A percentile compares a stretch with the other conserved stretches of the same genome.
Conservation (phyloP, 116 monocot species). For the Iris pallida region DNA sequence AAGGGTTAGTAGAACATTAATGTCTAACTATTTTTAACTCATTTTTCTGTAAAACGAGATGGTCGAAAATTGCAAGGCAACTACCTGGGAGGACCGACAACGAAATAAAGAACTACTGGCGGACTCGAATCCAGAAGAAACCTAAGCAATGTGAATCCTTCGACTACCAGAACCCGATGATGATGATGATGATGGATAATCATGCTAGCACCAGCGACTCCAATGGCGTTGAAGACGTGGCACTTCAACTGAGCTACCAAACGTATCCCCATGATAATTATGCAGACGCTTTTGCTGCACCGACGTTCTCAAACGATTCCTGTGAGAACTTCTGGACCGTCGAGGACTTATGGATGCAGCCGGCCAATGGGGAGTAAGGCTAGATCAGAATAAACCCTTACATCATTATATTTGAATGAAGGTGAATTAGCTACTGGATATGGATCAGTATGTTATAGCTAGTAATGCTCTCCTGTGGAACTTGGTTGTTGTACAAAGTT, state of each 20-base stretch:
- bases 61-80: slow-evolving; percentile 45
- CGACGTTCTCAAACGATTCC: not conserved
- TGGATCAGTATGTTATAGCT: no score
- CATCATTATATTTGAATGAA: no score
- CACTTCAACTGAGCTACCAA: not conserved
- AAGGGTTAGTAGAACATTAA: no score
- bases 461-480: no score
- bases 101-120: slow-evolving; percentile 53
- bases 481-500: no score
- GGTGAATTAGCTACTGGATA: no score
- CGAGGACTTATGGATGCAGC: slow-evolving; percentile 1
- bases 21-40: no score
- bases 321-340: not conserved
- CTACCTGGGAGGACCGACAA: slow-evolving; percentile 47
- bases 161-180: not conserved
- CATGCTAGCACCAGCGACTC: not conserved
- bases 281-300: not conserved
- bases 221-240: not conserved
- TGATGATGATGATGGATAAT: not conserved
- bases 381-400: no score
- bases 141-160: slow-evolving; percentile 11
- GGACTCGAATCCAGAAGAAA: slow-evolving; percentile 43
- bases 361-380: not conserved
- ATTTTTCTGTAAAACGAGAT: slow-evolving; percentile 1
- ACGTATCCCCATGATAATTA: not conserved